Evolutionary conservation across 2,329 filamentous ascomycete species (phyloP), one percentile per base, ranked within the genome.

Genomic region (Talaromyces sp.): DNA sequence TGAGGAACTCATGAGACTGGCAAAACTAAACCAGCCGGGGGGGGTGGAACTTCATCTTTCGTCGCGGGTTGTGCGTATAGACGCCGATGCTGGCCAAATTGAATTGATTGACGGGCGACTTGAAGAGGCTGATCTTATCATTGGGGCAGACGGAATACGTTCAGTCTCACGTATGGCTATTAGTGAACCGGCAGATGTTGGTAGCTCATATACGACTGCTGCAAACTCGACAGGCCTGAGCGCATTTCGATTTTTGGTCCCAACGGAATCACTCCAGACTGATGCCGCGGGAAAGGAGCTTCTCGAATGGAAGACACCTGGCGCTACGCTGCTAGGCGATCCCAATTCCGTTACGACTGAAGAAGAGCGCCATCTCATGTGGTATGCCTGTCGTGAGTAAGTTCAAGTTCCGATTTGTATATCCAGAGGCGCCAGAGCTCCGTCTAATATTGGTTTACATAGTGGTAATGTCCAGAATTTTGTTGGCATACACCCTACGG

Each of bases 201-300:
- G 62, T 10, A 61, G 62, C 17, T 46, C 62, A 19, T 21, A 48
- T 12, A 58, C 60, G 1, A 19, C 35, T 2, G 26, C 31, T 2
- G 54, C 61, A 1, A 41, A 35, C 4, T 41, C 60, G 0, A 66
- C 67, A 0, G 66, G 66, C 1, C 56, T 67, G 46, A 65, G 63
- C 24, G 70, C 69, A 2, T 72, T 71, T 43, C 62, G 67, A 9
- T 72, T 72, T 27, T 38, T 66, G 58, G 35, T 68, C 2, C 55
- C 65, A 1, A 66, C 54, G 65, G 50, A 68, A 0, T 56, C 66
- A 1, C 63, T 79, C 9, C 61, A 72, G n/a, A 67, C 68, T 3
- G 56, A 66, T 38, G 64, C 74, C 4, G 69, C 73, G 1, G 68
- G 69, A 35, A 77, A 74, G 9, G 74, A 73, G 3, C 75, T 80